Evolutionary conservation across 2,329 filamentous ascomycete species (phyloP).

Genomic region (Aspergillus texensis): DNA sequence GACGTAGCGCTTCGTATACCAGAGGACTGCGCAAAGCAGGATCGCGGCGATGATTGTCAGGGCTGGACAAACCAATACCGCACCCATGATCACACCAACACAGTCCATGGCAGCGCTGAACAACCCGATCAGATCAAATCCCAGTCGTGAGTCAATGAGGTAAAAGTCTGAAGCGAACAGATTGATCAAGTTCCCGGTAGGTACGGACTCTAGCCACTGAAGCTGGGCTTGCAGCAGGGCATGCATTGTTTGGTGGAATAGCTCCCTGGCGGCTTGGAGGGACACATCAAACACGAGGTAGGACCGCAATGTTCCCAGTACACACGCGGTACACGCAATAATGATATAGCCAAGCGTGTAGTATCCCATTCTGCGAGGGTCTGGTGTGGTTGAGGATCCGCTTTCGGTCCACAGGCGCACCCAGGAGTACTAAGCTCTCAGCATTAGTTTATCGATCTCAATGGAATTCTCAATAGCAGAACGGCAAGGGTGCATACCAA

Average conservation of each 20-base stretch:
- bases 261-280: neutral
- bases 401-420: neutral
- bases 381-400: neutral
- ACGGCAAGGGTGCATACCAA: neutral
- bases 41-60: neutral
- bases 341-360: neutral
- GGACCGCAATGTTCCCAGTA: conserved; percentile 6
- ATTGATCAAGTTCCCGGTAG: conserved; percentile 72
- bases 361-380: neutral
- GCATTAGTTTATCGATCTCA: neutral
- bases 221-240: conserved; percentile 64
- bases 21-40: neutral
- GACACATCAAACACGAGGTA: conserved; percentile 4
- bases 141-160: conserved; percentile 68
- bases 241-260: conserved; percentile 7
- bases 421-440: neutral
- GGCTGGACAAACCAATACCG: conserved; percentile 27
- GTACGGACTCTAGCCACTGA: conserved; percentile 76
- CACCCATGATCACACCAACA: conserved; percentile 47
- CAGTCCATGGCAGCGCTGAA: conserved; percentile 2
- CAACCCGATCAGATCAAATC: conserved; percentile 51
- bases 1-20: conserved; percentile 5
- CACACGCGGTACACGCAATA: conserved; percentile 17
- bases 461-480: neutral
- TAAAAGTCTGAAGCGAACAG: conserved; percentile 76